Evolutionary conservation across 805 yeast genomes (phyloP), one percentile per base, ranked within the genome.

Genomic region (Brettanomyces custersianus): DNA sequence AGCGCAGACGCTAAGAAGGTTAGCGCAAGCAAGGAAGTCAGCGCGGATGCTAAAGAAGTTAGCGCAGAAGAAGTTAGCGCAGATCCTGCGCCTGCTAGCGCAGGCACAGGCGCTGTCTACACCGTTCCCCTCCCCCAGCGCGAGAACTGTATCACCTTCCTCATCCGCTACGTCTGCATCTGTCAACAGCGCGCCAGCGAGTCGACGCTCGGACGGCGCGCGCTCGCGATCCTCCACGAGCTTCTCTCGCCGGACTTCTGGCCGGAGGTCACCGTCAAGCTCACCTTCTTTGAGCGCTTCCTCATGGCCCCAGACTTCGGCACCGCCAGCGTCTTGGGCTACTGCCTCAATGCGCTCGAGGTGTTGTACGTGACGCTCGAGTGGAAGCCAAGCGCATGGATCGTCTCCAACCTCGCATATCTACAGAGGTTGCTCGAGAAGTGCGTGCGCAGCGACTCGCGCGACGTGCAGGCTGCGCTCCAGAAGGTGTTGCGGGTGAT

Each of bases 341-440:
- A 82, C 46, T 83, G 95, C 46, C 64, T 88, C 49, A 94, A 92
- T 59, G 95, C 98, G 0, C 60, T 94, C 34, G 95, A 86, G 54
- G 96, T 92, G 0, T 66, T 92, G 31, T 78, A 80, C 9, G 83
- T 87, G 31, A 86, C 87, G 1, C 63, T 92, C 36, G 83, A 79
- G 43, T 83, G 86, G 70, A 83, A 83, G 57, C 56, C 76, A 2
- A 58, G 81, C 0, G 74, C 67, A 11, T 92, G 96, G 96, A 80
- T 92, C 36, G 60, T 81, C 29, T 71, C 74, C 2, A 82, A 87
- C 43, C 57, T 87, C 26, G 63, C 68, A 2, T 74, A 79, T 23
- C 68, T 94, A 22, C 88, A 82, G 44, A 72, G 71, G 38, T 61
- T 92, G 12, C 62, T 92, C 12, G 94, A 83, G 40, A 84, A 84